Evolutionary conservation across 108 stramenopile species (phyloP), one percentile per base, ranked within the genome.

Genomic region (Cyclostephanos tholiformis): DNA sequence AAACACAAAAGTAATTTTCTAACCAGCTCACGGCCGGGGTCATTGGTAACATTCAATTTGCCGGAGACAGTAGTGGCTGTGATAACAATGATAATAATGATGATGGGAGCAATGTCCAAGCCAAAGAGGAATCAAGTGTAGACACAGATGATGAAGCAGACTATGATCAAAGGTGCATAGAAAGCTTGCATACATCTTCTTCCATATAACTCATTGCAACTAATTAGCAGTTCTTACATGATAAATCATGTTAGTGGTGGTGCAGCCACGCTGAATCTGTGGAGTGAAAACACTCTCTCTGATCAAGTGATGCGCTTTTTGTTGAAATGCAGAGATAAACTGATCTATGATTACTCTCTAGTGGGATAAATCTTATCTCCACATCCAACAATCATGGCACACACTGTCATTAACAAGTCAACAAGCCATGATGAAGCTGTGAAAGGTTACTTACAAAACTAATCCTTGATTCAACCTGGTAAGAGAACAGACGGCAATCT

Each of bases 381-480:
- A 36, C 0, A 53, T 16, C 67, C 67, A 26, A 67, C 52, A 3
- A 36, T 67, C 9, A 67, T 67, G 49, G 67, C 49, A 53, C 62
- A 63, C 8, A 29, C 30, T 17, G 1, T 20, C 6, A 32, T 19
- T 2, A 67, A 67, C 49, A 50, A 35, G 22, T 20, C 49, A 5
- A 0, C 4, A 2, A 2, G 43, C 26, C 32, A 68, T 20, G 52
- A 20, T 44, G 57, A 44, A 5, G 69, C 52, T 1, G 8, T 6
- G 67, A 41, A 41, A 9, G 52, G 8, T 20, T 53, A 6, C 19
- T 53, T 8, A 25, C n/a, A 1, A 53, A 53, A 19, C 52, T 53
- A 3, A 3, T 53, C 4, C 7, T 53, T 20, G 52, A 22, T 10
- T 8, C n/a, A n/a, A n/a, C n/a, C n/a, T n/a, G n/a, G n/a, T n/a